phyloP scores from a whole-genome alignment of 2,329 filamentous ascomycete genomes.

The Bisporella sp. region DNA sequence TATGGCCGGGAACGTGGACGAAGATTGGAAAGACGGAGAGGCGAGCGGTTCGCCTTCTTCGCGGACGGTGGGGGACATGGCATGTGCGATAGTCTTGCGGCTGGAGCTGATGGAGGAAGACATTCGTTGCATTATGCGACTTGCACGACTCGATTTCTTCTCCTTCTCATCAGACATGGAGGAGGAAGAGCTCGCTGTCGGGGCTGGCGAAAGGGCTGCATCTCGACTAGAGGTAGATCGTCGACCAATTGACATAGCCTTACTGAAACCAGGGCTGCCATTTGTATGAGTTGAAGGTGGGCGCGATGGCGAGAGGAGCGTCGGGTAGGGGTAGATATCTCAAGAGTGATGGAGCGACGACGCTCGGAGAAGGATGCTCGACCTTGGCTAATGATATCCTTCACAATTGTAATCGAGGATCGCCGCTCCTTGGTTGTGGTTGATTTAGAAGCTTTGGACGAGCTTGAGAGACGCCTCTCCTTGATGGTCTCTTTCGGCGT shows the following conservation, averaged over 20 bases:
- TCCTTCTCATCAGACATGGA: slow-evolving; percentile 40
- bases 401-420: slow-evolving; percentile 52
- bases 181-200: slow-evolving; percentile 31
- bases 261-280: slow-evolving; percentile 18
- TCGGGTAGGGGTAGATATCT: slow-evolving; percentile 31
- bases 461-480: slow-evolving; percentile 18
- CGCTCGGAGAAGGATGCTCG: slow-evolving; percentile 43
- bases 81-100: slow-evolving; percentile 29
- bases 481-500: slow-evolving; percentile 38
- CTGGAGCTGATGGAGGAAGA: slow-evolving; percentile 45
- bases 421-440: slow-evolving; percentile 34
- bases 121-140: slow-evolving; percentile 58
- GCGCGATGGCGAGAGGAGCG: slow-evolving; percentile 39
- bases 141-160: slow-evolving; percentile 39
- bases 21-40: slow-evolving; percentile 4
- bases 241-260: slow-evolving; percentile 60
- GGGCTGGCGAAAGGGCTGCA: slow-evolving; percentile 28
- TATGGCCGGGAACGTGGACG: slow-evolving; percentile 29
- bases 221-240: slow-evolving; percentile 35
- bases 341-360: slow-evolving; percentile 36
- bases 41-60: slow-evolving; percentile 29
- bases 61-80: slow-evolving; percentile 27
- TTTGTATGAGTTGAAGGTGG: slow-evolving; percentile 31
- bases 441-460: slow-evolving; percentile 15
- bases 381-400: slow-evolving; percentile 48